phyloP scores from a whole-genome alignment of 495 filamentous ascomycete genomes.

The Aspergillus sclerotioniger region DNA sequence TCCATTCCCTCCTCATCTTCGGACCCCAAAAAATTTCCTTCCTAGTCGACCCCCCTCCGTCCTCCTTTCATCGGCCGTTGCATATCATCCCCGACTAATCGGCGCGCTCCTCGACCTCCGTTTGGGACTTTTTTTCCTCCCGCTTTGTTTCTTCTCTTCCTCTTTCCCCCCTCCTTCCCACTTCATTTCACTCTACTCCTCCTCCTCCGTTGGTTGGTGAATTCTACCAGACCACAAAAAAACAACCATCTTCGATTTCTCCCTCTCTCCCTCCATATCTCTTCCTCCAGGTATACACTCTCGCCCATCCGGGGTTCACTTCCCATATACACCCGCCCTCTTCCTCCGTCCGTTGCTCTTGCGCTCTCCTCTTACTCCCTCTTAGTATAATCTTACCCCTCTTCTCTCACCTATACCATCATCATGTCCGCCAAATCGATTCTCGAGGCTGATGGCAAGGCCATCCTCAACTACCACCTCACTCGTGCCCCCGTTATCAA shows the following conservation, averaged over 20 bases:
- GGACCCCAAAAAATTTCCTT: conserved; percentile 1
- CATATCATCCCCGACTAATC: conserved; percentile 3
- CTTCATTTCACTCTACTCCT: conserved; percentile 11
- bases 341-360: conserved; percentile 12
- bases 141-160: conserved; percentile 6
- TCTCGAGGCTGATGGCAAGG: conserved; percentile 99
- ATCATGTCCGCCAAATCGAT: conserved; percentile 98
- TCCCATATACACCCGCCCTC: conserved; percentile 10
- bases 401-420: conserved; percentile 17
- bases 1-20: neutral
- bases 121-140: conserved; percentile 3
- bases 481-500: conserved; percentile 97
- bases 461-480: conserved; percentile 99
- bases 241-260: conserved; percentile 11
- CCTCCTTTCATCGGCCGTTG: conserved; percentile 1
- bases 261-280: conserved; percentile 8
- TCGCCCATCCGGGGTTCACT: conserved; percentile 30
- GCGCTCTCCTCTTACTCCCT: conserved; percentile 15
- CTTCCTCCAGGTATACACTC: conserved; percentile 33
- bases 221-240: conserved; percentile 13
- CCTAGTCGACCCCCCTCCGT: neutral
- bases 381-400: conserved; percentile 14
- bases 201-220: conserved; percentile 12
- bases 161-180: conserved; percentile 12
- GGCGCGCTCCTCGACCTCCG: neutral